phyloP scores from a whole-genome alignment of 129 eudicot species.

The Glebionis coronaria region DNA sequence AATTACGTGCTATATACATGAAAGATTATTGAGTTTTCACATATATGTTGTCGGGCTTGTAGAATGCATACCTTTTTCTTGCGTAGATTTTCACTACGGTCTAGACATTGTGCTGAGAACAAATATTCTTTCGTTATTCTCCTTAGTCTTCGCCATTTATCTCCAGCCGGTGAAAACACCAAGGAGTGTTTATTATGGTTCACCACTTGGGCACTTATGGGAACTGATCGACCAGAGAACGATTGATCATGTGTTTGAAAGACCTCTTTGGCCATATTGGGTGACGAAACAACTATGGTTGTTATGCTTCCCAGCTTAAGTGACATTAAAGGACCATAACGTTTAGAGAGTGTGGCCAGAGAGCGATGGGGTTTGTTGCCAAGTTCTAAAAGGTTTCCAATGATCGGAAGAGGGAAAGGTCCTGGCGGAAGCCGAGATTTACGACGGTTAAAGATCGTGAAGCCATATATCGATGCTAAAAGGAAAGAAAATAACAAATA shows the following conservation, averaged over 20 bases:
- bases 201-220: neutral
- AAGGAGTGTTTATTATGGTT: constrained; percentile 28
- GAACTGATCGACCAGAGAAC: constrained; percentile 26
- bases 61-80: neutral
- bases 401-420: constrained; percentile 37
- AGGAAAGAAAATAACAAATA: constrained; percentile 1
- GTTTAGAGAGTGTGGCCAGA: constrained; percentile 30
- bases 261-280: constrained; percentile 26
- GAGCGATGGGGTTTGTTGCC: constrained; percentile 36
- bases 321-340: constrained; percentile 31
- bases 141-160: constrained; percentile 21
- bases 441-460: constrained; percentile 2
- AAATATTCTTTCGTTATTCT: constrained; percentile 17
- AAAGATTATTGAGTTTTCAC: neutral
- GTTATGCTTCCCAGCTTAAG: constrained; percentile 35
- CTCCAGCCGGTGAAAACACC: constrained; percentile 30
- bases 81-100: constrained; percentile 14
- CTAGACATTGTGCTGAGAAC: neutral
- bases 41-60: neutral
- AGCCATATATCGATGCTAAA: neutral
- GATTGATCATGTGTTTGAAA: constrained; percentile 37
- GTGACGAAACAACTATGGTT: constrained; percentile 38
- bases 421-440: constrained; percentile 43
- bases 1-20: no score
- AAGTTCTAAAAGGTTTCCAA: constrained; percentile 36